Evolutionary conservation across 495 filamentous ascomycete genomes (phyloP).

Genomic region (Neurospora sublineolata): DNA sequence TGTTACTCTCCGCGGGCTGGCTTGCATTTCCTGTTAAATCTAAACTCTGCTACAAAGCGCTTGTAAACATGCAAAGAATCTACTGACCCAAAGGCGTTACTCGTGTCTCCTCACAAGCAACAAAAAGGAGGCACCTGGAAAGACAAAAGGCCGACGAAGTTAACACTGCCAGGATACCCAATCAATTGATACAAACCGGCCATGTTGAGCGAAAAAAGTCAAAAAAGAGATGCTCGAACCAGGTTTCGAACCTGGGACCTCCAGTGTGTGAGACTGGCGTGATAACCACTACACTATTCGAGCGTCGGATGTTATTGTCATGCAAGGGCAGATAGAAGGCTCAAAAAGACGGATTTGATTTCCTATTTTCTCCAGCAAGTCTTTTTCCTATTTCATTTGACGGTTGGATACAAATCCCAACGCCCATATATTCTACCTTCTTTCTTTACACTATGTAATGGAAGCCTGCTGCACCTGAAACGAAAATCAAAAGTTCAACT

Average conservation of each 20-base stretch:
- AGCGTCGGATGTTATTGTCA: not conserved
- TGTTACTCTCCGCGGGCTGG: not conserved
- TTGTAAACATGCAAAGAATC: not conserved
- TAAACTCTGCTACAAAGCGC: not conserved
- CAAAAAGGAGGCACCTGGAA: not conserved
- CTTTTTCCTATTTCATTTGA: too few relatives aligned
- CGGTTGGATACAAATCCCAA: too few relatives aligned
- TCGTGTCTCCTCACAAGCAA: not conserved
- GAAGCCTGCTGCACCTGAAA: too few relatives aligned
- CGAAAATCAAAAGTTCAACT: too few relatives aligned
- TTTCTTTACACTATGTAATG: too few relatives aligned
- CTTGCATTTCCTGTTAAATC: not conserved
- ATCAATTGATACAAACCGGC: not conserved
- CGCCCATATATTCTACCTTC: too few relatives aligned
- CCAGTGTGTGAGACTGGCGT: not conserved
- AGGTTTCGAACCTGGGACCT: not conserved
- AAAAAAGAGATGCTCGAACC: not conserved
- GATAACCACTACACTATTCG: not conserved
- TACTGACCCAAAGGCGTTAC: not conserved
- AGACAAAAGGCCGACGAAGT: not conserved
- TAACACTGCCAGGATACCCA: not conserved
- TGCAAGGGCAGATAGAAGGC: rapidly evolving
- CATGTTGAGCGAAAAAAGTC: not conserved
- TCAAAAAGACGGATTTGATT: not conserved
- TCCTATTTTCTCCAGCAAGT: too few relatives aligned